phyloP scores from a whole-genome alignment of 1,139 yeast genomes.

The Sugiyamaella xylanicola region DNA sequence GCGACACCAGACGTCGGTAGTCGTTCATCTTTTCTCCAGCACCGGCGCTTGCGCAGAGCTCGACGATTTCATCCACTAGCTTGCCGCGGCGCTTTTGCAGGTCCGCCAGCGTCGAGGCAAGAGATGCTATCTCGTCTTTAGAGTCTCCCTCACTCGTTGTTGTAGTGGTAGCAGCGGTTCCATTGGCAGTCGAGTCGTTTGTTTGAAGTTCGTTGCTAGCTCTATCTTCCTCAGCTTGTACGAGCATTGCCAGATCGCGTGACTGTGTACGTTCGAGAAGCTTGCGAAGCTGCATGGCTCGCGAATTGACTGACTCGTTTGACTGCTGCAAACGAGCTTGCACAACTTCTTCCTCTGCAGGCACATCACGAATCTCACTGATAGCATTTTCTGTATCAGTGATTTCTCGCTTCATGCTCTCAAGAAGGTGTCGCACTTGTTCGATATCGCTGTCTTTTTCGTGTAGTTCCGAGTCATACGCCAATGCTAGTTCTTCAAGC shows the following conservation, averaged over 20 bases:
- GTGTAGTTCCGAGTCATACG: slow-evolving; percentile 55
- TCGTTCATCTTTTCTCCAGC: slow-evolving; percentile 67
- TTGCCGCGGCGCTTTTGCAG: slow-evolving; percentile 53
- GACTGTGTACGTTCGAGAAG: slow-evolving; percentile 60
- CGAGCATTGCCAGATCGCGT: slow-evolving; percentile 51
- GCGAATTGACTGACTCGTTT: slow-evolving; percentile 37
- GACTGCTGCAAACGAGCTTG: slow-evolving; percentile 36
- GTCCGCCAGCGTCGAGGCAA: slow-evolving; percentile 47
- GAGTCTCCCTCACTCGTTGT: slow-evolving; percentile 19
- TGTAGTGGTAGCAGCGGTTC: slow-evolving; percentile 6
- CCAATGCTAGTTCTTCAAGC: slow-evolving; percentile 56
- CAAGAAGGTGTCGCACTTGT: slow-evolving; percentile 49
- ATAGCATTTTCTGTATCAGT: slow-evolving; percentile 40
- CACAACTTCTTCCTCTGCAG: slow-evolving; percentile 39
- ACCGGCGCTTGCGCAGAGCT: slow-evolving; percentile 50
- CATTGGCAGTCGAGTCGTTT: slow-evolving; percentile 12
- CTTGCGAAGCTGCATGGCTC: slow-evolving; percentile 45
- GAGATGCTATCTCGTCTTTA: slow-evolving; percentile 35
- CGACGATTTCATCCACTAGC: slow-evolving; percentile 50
- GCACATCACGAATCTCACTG: slow-evolving; percentile 36
- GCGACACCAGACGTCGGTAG: slow-evolving; percentile 77
- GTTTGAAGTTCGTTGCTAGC: slow-evolving; percentile 39
- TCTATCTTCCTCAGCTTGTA: slow-evolving; percentile 51
- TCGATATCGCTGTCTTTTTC: slow-evolving; percentile 54
- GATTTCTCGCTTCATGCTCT: slow-evolving; percentile 48